Percentiles rank a stretch among this genome's conserved stretches.
These are phyloP conservation scores for Trypanosoma grayi DNA, from an alignment of 208 protist genomes.

Conservation along the genomic window DNA sequence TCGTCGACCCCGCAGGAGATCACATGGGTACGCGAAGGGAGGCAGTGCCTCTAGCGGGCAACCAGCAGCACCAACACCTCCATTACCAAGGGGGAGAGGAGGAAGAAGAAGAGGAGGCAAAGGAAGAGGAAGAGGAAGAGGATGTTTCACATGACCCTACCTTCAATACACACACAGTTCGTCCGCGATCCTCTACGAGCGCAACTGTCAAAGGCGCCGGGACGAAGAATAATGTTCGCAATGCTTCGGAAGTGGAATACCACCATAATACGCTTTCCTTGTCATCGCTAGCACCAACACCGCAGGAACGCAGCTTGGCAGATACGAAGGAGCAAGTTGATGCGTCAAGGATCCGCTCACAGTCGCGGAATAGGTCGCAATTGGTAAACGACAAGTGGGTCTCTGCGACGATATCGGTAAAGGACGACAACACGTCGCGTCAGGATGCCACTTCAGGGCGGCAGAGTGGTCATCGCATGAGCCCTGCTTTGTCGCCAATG, in stretches of 20 bases:
- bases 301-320: not conserved
- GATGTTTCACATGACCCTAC: conserved; percentile 7
- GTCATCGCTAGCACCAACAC: not conserved
- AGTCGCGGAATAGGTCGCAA: not conserved
- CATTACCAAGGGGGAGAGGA: too few relatives aligned
- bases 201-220: not conserved
- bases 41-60: too few relatives aligned
- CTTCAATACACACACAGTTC: not conserved
- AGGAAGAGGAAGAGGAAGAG: not conserved
- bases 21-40: too few relatives aligned
- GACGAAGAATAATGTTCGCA: not conserved
- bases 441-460: not conserved
- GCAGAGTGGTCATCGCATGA: conserved; percentile 7
- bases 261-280: not conserved
- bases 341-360: not conserved
- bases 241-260: conserved; percentile 7
- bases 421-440: not conserved
- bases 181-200: not conserved
- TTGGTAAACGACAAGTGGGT: not conserved
- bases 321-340: not conserved
- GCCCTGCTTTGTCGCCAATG: conserved; percentile 14
- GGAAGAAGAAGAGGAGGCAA: not conserved
- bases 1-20: not conserved
- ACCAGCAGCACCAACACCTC: too few relatives aligned
- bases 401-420: not conserved